Evolutionary conservation across 2,329 filamentous ascomycete genomes (phyloP).

Genomic region (Westerdykella ornata): DNA sequence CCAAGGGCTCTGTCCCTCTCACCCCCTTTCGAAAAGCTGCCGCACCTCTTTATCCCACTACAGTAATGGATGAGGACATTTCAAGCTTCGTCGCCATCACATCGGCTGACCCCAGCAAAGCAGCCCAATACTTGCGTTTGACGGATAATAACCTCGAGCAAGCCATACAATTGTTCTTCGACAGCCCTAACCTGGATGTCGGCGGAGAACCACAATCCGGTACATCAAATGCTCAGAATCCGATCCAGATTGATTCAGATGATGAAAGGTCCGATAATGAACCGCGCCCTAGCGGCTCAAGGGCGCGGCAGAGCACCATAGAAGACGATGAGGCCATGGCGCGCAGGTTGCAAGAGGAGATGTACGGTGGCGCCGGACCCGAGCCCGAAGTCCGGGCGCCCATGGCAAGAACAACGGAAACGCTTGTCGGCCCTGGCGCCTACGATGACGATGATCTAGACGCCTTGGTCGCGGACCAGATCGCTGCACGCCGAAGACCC

Average conservation of each 20-base stretch:
- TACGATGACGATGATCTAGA: constrained; percentile 52
- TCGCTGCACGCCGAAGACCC: constrained; percentile 44
- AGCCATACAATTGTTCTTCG: constrained; percentile 84
- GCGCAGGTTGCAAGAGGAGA: constrained; percentile 80
- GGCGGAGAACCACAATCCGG: constrained; percentile 34
- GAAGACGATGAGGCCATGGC: constrained; percentile 95
- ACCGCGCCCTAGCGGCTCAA: constrained; percentile 11
- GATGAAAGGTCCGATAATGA: constrained; percentile 53
- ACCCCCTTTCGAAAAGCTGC: no score
- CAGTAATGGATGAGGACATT: constrained; percentile 50
- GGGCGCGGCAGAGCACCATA: constrained; percentile 37
- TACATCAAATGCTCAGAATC: constrained; percentile 37
- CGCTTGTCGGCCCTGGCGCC: constrained; percentile 67
- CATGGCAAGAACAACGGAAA: constrained; percentile 86
- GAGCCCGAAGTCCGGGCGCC: constrained; percentile 71
- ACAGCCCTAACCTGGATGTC: constrained; percentile 67
- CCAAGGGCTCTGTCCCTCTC: no score
- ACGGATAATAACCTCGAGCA: constrained; percentile 78
- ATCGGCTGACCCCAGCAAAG: constrained; percentile 63
- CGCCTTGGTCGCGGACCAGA: constrained; percentile 58
- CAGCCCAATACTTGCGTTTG: constrained; percentile 75
- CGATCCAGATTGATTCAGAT: constrained; percentile 70
- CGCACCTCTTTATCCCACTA: no score
- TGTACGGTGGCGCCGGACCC: constrained; percentile 54
- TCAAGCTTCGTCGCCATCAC: constrained; percentile 78